Evolutionary conservation across 805 yeast genomes (phyloP).

Genomic region (Candida awuae): DNA sequence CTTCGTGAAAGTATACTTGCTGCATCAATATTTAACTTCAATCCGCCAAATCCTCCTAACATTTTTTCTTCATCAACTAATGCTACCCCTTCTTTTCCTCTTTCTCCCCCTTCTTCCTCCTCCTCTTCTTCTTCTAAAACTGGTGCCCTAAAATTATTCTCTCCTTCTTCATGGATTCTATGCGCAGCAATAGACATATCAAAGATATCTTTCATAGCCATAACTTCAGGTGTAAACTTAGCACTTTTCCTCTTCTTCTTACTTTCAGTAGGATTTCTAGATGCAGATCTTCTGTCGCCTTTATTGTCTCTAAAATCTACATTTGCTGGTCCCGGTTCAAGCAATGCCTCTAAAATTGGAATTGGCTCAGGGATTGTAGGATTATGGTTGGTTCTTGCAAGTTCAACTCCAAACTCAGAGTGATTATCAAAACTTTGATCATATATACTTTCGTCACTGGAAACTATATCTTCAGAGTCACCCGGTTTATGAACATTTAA

Average conservation of each 20-base stretch:
- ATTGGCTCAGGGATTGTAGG: neutral
- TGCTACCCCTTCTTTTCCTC: neutral
- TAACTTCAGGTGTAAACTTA: constrained; percentile 49
- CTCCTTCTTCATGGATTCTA: constrained; percentile 45
- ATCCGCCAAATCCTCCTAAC: too few relatives aligned
- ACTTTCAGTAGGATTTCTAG: neutral
- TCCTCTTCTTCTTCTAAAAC: constrained; percentile 2
- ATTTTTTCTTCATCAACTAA: too few relatives aligned
- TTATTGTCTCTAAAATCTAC: neutral
- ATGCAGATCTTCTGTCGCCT: neutral
- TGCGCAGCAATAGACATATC: constrained; percentile 56
- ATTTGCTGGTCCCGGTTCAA: constrained; percentile 8
- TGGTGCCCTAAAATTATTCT: constrained; percentile 1
- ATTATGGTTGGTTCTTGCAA: constrained; percentile 1
- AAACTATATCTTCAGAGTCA: neutral
- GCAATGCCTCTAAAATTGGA: constrained; percentile 5
- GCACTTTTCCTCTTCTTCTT: constrained; percentile 18
- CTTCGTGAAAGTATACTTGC: constrained; percentile 47
- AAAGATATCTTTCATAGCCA: constrained; percentile 51
- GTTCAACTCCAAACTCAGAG: constrained; percentile 3
- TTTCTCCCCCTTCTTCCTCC: constrained; percentile 9
- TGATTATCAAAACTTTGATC: neutral
- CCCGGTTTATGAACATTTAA: neutral
- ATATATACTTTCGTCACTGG: constrained; percentile 2
- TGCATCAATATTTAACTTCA: constrained; percentile 44